Evolutionary conservation across 2,329 filamentous ascomycete genomes (phyloP), one percentile per base, ranked within the genome.

Genomic region (Aspergillus unguis): DNA sequence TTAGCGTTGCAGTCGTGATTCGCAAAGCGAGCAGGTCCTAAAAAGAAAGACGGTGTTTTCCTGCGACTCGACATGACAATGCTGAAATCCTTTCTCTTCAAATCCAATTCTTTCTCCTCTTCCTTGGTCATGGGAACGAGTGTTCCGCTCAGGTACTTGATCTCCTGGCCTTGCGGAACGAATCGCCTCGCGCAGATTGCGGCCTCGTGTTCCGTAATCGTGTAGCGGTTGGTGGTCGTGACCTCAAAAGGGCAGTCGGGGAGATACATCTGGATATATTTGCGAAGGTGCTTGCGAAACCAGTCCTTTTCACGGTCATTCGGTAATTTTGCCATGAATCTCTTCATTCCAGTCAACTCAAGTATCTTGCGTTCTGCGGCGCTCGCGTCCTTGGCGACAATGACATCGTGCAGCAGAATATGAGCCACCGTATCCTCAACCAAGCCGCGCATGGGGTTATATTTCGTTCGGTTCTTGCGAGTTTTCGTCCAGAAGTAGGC

Each of bases 1-100:
- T 97, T 99, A 31, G 94, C 90, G 61, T 88, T 82, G 74, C 94
- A 99, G 71, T 99, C 94, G 72, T 99, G 94, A 67, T 99, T 99
- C 27, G 94, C 91, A 70, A 99, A 97, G 46, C 94, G 85, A 32
- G 94, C 94, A 6, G 94, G 95, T 0, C 94, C 94, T 68, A 99
- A 85, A 68, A 99, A 97, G 38, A 99, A 77, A 47, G 90, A 95
- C 29, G 92, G 88, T 55, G 87, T 87, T 73, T 95, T 96, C 73
- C 88, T 92, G 53, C 94, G 83, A 60, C 90, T 92, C 57, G 92
- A 96, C 66, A 96, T 88, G 31, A 99, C 92, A 58, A 99, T 92
- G 69, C 92, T 96, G 70, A 99, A 99, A 68, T 99, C 94, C 66
- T 92, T 92, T 67, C 94, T 88, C 54, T 85, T 86, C 58, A 85